Percentiles rank a stretch among this genome's conserved stretches.
These are phyloP conservation scores for Candida coleopterorum DNA, from an alignment of 805 yeast species.

Conservation along the genomic window DNA sequence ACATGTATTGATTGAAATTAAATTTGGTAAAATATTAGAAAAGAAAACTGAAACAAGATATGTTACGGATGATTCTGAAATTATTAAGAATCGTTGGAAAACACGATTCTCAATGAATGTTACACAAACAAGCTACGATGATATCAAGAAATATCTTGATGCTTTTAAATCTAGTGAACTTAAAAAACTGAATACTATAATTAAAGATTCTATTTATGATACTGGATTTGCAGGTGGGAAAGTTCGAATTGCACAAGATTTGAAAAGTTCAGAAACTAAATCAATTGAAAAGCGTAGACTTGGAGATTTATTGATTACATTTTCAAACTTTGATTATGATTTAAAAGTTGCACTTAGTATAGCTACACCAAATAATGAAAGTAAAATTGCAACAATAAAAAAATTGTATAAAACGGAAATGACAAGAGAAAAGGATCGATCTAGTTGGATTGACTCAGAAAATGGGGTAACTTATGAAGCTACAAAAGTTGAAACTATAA, in stretches of 20 bases:
- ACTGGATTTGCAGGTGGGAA: constrained; percentile 89
- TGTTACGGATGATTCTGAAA: neutral
- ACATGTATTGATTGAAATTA: neutral
- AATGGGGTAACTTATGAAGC: neutral
- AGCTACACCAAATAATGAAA: neutral
- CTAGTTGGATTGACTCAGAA: neutral
- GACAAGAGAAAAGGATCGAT: neutral
- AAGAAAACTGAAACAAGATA: neutral
- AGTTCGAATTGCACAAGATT: constrained; percentile 34
- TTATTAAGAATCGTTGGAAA: neutral
- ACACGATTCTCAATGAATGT: neutral
- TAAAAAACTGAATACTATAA: constrained; percentile 20
- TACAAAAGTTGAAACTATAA: neutral
- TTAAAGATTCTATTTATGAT: constrained; percentile 82
- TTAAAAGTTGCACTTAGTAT: neutral
- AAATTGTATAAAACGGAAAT: neutral
- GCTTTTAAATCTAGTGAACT: too few species aligned
- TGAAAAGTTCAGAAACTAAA: neutral
- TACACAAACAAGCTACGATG: neutral
- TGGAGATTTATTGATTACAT: neutral
- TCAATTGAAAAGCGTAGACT: neutral
- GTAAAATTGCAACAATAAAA: neutral
- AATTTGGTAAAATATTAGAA: neutral
- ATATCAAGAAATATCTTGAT: neutral
- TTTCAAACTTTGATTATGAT: neutral